Evolutionary conservation across 441 rosid genomes (phyloP).

Genomic region (Pelargonium cotyledonis): DNA sequence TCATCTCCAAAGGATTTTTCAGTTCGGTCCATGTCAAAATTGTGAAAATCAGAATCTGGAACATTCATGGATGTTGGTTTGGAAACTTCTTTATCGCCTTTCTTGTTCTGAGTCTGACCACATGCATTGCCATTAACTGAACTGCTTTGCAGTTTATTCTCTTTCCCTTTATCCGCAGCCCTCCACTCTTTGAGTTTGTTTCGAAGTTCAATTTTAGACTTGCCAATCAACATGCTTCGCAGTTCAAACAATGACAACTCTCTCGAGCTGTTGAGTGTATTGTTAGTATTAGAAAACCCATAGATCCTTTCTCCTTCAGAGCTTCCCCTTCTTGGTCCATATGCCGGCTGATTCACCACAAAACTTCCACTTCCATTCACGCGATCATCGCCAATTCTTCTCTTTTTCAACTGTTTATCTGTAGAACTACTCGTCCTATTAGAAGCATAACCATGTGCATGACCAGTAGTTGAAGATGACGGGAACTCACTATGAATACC

Average conservation of each 20-base stretch:
- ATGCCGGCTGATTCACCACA: slow-evolving; percentile 21
- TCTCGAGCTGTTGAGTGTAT: slow-evolving; percentile 27
- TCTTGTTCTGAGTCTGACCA: slow-evolving; percentile 17
- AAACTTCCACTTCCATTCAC: slow-evolving; percentile 29
- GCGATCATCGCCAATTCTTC: slow-evolving; percentile 28
- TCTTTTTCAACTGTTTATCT: slow-evolving; percentile 51
- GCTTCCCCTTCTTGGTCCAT: slow-evolving; percentile 29
- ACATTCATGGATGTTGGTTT: slow-evolving; percentile 45
- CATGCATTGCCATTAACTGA: slow-evolving; percentile 17
- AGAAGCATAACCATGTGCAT: slow-evolving; percentile 49
- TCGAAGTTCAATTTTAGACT: slow-evolving; percentile 38
- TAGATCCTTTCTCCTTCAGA: slow-evolving; percentile 28
- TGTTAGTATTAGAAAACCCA: slow-evolving; percentile 19
- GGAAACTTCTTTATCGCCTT: slow-evolving; percentile 23
- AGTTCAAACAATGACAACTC: slow-evolving; percentile 45
- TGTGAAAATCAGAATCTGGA: slow-evolving; percentile 70
- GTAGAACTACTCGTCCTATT: slow-evolving; percentile 48
- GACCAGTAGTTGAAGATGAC: slow-evolving; percentile 32
- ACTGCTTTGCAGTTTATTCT: slow-evolving; percentile 26
- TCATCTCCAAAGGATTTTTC: slow-evolving; percentile 63
- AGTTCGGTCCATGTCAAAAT: slow-evolving; percentile 69
- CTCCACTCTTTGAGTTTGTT: slow-evolving; percentile 41
- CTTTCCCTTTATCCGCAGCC: slow-evolving; percentile 23
- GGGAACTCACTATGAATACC: slow-evolving; percentile 13
- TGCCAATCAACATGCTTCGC: slow-evolving; percentile 44